phyloP scores from a whole-genome alignment of 768 basidiomycete species.

The Baorangia bicolor region DNA sequence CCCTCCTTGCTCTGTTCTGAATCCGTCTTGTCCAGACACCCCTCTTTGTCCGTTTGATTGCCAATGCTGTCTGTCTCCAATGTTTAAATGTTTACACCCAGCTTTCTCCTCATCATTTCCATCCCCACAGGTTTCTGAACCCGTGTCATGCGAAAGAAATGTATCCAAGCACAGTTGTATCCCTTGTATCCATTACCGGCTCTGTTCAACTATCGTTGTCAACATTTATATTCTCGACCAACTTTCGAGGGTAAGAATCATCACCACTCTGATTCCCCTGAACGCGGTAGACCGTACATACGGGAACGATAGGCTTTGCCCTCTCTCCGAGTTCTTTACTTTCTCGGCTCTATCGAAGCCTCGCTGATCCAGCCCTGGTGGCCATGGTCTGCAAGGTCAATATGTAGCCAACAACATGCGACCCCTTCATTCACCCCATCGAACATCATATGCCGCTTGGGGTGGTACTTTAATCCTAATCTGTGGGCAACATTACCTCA shows the following conservation, averaged over 20 bases:
- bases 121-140: conserved; percentile 28
- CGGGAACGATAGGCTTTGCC: neutral
- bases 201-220: neutral
- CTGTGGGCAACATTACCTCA: conserved; percentile 23
- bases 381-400: conserved; percentile 57
- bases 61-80: conserved; percentile 68
- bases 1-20: conserved; percentile 13
- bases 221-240: neutral
- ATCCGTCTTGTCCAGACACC: conserved; percentile 54
- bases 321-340: neutral
- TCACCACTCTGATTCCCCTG: neutral
- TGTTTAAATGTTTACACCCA: neutral
- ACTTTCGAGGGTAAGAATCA: neutral
- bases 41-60: conserved; percentile 88
- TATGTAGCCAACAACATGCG: conserved; percentile 54
- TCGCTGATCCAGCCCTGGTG: conserved; percentile 36
- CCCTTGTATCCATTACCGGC: neutral
- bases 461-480: conserved; percentile 6
- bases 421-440: conserved; percentile 18
- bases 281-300: neutral
- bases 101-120: neutral
- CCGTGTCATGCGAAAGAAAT: neutral
- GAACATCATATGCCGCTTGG: conserved; percentile 25
- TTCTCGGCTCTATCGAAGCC: conserved; percentile 59
- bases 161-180: conserved; percentile 1